Evolutionary conservation across 2,329 filamentous ascomycete genomes (phyloP).

Genomic region (Colletotrichum sp.): DNA sequence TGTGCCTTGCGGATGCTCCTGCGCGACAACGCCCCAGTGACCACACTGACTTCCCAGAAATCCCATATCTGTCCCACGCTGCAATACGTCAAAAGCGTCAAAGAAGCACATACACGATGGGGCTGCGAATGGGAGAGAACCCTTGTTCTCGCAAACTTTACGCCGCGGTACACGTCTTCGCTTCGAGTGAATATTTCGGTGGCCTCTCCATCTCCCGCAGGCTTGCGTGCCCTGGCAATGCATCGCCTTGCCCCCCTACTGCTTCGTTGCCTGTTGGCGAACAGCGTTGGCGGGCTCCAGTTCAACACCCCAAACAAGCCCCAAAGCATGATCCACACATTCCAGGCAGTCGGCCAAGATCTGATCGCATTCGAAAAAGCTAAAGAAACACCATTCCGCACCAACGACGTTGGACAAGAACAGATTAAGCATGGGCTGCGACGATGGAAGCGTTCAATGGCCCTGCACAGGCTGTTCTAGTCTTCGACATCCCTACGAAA

Average conservation of each 20-base stretch:
- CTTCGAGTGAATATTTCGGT: background rate
- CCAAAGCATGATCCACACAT: slow-evolving; percentile 21
- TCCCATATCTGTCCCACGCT: background rate
- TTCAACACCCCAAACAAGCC: slow-evolving; percentile 3
- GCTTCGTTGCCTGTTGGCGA: background rate
- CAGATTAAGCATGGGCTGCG: background rate
- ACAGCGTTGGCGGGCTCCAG: background rate
- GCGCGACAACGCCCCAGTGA: background rate
- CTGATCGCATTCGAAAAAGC: slow-evolving; percentile 9
- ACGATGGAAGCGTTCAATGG: background rate
- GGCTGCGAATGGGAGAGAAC: background rate
- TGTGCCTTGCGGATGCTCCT: background rate
- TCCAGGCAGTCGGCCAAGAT: slow-evolving; percentile 17
- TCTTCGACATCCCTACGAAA: background rate
- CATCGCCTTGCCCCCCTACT: background rate
- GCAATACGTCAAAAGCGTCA: slow-evolving; percentile 10
- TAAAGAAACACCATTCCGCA: background rate
- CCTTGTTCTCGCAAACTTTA: background rate
- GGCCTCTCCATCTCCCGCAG: background rate
- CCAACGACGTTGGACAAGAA: background rate
- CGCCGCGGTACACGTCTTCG: background rate
- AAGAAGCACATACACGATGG: background rate
- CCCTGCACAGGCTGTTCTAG: background rate
- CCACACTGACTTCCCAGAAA: background rate
- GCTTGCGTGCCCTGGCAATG: background rate